Percentiles rank a stretch among this genome's conserved stretches.
Evolutionary conservation across 305 asterid species (phyloP).

Genomic region (Fraxinus floribunda): DNA sequence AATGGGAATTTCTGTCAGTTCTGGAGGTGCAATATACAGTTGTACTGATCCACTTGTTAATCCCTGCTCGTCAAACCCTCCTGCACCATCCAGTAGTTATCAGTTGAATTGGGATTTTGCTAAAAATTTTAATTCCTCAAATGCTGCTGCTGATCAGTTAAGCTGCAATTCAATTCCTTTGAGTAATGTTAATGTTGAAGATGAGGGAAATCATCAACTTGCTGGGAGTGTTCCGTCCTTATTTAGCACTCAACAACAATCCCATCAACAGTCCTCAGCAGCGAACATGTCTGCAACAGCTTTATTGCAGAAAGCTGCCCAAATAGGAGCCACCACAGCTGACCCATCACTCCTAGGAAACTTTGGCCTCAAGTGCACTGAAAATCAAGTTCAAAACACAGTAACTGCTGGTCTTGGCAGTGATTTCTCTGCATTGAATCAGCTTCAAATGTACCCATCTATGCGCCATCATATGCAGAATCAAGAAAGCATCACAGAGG

Average conservation of each 20-base stretch:
- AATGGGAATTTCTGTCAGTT: slow-evolving; percentile 28
- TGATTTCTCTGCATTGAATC: slow-evolving; percentile 38
- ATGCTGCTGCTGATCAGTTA: slow-evolving; percentile 24
- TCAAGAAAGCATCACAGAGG: slow-evolving; percentile 31
- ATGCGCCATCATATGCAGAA: slow-evolving; percentile 32
- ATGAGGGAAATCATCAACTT: neutral
- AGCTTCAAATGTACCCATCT: slow-evolving; percentile 49
- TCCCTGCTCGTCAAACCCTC: slow-evolving; percentile 27
- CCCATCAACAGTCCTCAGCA: slow-evolving; percentile 26
- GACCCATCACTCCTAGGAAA: slow-evolving; percentile 47
- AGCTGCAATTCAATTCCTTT: slow-evolving; percentile 29
- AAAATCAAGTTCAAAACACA: slow-evolving; percentile 30
- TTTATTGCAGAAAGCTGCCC: slow-evolving; percentile 79
- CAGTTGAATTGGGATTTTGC: slow-evolving; percentile 58
- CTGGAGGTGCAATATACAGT: slow-evolving; percentile 25
- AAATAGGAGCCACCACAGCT: slow-evolving; percentile 58
- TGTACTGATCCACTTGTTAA: slow-evolving; percentile 28
- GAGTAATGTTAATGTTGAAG: slow-evolving; percentile 26
- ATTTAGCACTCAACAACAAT: slow-evolving; percentile 49
- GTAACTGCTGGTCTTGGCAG: slow-evolving; percentile 34
- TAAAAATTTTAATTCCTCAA: slow-evolving; percentile 31
- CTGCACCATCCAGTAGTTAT: slow-evolving; percentile 27
- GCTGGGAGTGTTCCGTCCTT: slow-evolving; percentile 47
- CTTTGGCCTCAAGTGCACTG: slow-evolving; percentile 41
- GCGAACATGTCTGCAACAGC: slow-evolving; percentile 83